Base-by-base conservation (phyloP, 108 stramenopile genomes). In the Schizochytrium sp. region DNA sequence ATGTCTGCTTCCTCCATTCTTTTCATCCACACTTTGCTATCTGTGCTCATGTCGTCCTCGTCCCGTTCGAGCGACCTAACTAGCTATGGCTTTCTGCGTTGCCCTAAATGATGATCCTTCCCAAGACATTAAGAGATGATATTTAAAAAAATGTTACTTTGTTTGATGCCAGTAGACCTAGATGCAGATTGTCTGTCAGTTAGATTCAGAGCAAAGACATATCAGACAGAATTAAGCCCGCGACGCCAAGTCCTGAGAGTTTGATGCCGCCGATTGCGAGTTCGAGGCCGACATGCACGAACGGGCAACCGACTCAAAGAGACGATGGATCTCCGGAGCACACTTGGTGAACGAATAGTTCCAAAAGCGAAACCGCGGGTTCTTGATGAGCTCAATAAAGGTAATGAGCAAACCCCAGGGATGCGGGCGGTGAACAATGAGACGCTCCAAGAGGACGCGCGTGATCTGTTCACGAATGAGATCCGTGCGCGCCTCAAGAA, bases 371-470 rank as follows among this genome's bases (percentile, higher is more conserved):
- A 99, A 99, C 55, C 96, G 94, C n/a, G 97, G 96, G 90, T 99
- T 99, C 93, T 99, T 99, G 90, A 99, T 99, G 88, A 99, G 96
- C 93, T 99, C 99, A 60, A 99, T 98, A 94, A 99, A 99, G 6
- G 99, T 99, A 87, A 97, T 96, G 18, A 98, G 90, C 89, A 97
- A 90, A 72, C 97, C 97, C 96, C 96, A 97, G 48, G 99, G 99
- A 90, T 99, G 99, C 25, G 99, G 98, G 44, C 98, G 95, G 92
- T 99, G 97, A 43, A 97, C 97, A 90, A 99, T 98, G 60, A 99
- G 96, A 71, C 98, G 90, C 94, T 99, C 98, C 58, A 99, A 94
- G 48, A 99, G 95, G 6, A 99, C 97, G 44, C 99, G 92, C 10
- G 99, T 99, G 28, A 99, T 95, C 91, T 99, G 98, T 93, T 99